Evolutionary conservation across 78 protist species (phyloP), one percentile per base, ranked within the genome.

Genomic region (Guillardia theta): DNA sequence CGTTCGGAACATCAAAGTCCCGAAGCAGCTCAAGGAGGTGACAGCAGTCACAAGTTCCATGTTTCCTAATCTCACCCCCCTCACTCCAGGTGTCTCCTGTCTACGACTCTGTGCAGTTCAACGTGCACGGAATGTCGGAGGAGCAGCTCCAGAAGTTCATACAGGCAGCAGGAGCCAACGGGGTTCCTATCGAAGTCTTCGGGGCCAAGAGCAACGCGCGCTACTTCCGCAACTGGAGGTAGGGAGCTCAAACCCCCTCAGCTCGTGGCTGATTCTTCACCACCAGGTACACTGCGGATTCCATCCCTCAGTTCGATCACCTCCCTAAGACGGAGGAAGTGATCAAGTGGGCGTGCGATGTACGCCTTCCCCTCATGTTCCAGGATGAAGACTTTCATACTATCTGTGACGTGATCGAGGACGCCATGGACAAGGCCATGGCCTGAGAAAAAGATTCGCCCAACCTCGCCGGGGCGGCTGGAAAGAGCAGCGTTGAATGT

Each of bases 191-290:
- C 9, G 88, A 58, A 27, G 76, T 92, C n/a, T 92, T 92, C 18
- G 94, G 94, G 64, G 9, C 88, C 54, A n/a, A 24, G 36, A 41
- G 44, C 88, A 92, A 92, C 87, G 83, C 94, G 36, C 94, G 94
- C 94, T 47, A 92, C 44, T 92, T 92, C 58, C 78, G 78, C 12
- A 15, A 50, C 58, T 50, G 58, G 10, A 15, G 58, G 12, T 64
- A 15, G 39, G 48, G 33, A 46, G 33, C 33, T 92, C 88, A 83
- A 4, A 92, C 43, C 76, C 44, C n/a, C 93, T 4, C 39, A 47
- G 77, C 6, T 41, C 39, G 76, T 22, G 48, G n/a, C 15, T 53
- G 62, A 21, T 53, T 12, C n/a, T n/a, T n/a, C n/a, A n/a, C n/a
- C n/a, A n/a, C n/a, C n/a, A n/a, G n/a, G 70, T 58, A 58, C 70